Base-by-base conservation (phyloP, 2,329 filamentous ascomycete genomes). In the Diaporthe citrichinensis region DNA sequence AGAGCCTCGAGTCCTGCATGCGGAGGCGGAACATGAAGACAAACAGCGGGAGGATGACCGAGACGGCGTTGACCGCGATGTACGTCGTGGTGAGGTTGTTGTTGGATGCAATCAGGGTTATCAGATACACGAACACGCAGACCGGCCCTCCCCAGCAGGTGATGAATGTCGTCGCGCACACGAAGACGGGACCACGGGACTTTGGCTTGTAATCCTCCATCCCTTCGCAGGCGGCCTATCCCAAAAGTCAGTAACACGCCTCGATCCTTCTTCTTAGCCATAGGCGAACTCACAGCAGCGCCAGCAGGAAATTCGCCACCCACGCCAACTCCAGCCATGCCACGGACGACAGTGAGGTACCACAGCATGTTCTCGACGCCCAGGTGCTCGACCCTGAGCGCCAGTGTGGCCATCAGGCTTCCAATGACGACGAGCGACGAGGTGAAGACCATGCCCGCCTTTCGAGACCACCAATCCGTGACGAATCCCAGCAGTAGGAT, bases 281-380 rank as follows among this genome's bases (percentile, higher is more conserved):
- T 8, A 2, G 2, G 1, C 14, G 3, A 34, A 57, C 61, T 68
- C 49, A 74, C 83, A 2, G 83, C 82, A 3, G 83, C 83, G n/a
- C 82, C 82, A 0, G 82, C 80, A 39, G 83, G 83, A 74, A 84
- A 84, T 77, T 85, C 83, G 4, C 83, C 83, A 0, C 83, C 83
- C 4, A 84, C 83, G 5, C 83, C 84, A 17, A 84, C 83, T 0
- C 84, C 84, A 39, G 81, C 80, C 39, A 84, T 83, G 0, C 83
- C 84, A 5, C 84, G 81, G 9, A 82, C 83, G 1, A 84, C 76
- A 12, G 83, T 82, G 53, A 85, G 80, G 73, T 80, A 84, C 83
- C 83, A 85, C 10, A 85, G 76, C 81, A 84, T 83, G 20, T 83
- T 81, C 10, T 78, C 58, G 4, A 77, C 49, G 8, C 77, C 74